Base-by-base conservation (phyloP, 345 rosid species). In the Leavenworthia alabamica region DNA sequence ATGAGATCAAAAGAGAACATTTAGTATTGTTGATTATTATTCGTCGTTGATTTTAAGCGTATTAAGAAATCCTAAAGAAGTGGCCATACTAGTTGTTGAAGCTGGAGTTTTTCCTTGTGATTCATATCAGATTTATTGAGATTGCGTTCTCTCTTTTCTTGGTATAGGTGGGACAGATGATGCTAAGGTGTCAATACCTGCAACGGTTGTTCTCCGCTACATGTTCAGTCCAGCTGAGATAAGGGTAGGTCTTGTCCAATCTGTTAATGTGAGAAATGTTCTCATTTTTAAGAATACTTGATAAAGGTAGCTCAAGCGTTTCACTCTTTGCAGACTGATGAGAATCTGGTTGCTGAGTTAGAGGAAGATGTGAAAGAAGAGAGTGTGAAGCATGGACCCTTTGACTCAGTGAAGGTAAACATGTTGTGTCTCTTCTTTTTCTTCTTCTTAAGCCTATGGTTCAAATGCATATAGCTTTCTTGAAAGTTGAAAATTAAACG, bases 151-250 rank as follows among this genome's bases (percentile, higher is more conserved):
- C 14, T 49, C 40, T 57, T 52, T 66, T 16, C 39, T 51, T 77
- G 70, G 44, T 37, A 29, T 75, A 94, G 97, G 99, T 73, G 99
- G 96, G 45, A 86, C 76, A 42, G 99, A 94, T 76, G 97, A 94
- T 80, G 81, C 88, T 43, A 94, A 94, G 83, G 58, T 88, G 64
- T 66, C 71, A 35, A 77, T 90, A 69, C 89, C 96, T 32, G 82
- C 89, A 12, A 86, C 96, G 10, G 82, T 90, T 29, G 75, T 88
- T 75, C 85, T 94, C 23, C 95, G 85, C 11, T 15, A 77, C 83
- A 84, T 90, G 99, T 90, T 93, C 50, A 45, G 83, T 54, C 89
- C 86, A 37, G 86, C 90, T 62, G 96, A 93, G 75, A 81, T 90
- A 80, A 84, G 89, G 86, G 97, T 87, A 72, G 44, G 72, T 37